Conservation (phyloP, 129 eudicot species). For the Tanacetum coccineum region DNA sequence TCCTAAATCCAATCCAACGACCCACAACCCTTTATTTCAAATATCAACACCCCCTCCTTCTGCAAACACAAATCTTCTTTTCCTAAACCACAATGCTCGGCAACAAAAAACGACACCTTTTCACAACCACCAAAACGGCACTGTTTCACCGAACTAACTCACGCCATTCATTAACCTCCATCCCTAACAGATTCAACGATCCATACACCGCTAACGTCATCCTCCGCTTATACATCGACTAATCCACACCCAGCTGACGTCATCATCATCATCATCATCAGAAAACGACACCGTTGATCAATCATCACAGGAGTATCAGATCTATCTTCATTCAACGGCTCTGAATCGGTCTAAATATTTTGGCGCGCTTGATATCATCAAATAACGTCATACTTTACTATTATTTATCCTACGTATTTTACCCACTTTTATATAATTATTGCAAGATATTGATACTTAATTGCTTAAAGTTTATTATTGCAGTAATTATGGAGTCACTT, state of each 20-base stretch:
- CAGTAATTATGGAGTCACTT: too few species aligned
- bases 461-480: too few species aligned
- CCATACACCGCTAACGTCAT: slow-evolving; percentile 71
- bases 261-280: slow-evolving; percentile 20
- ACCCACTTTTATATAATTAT: too few species aligned
- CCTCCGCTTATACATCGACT: slow-evolving; percentile 57
- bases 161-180: slow-evolving; percentile 21
- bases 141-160: slow-evolving; percentile 39
- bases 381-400: too few species aligned
- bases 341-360: slow-evolving; percentile 64
- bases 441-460: too few species aligned
- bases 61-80: too few species aligned
- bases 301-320: slow-evolving; percentile 40
- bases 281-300: slow-evolving; percentile 35
- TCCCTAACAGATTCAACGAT: slow-evolving; percentile 57
- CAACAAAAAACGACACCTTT: neutral
- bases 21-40: too few species aligned
- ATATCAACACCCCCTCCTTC: slow-evolving; percentile 34
- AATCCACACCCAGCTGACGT: slow-evolving; percentile 30
- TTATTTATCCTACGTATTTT: too few species aligned
- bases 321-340: slow-evolving; percentile 61
- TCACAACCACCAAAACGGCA: too few species aligned
- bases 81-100: too few species aligned
- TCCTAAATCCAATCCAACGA: too few species aligned
- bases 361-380: slow-evolving; percentile 62